Evolutionary conservation across 1,284 basidiomycete species (phyloP).

Genomic region (Austroboletus niveus): DNA sequence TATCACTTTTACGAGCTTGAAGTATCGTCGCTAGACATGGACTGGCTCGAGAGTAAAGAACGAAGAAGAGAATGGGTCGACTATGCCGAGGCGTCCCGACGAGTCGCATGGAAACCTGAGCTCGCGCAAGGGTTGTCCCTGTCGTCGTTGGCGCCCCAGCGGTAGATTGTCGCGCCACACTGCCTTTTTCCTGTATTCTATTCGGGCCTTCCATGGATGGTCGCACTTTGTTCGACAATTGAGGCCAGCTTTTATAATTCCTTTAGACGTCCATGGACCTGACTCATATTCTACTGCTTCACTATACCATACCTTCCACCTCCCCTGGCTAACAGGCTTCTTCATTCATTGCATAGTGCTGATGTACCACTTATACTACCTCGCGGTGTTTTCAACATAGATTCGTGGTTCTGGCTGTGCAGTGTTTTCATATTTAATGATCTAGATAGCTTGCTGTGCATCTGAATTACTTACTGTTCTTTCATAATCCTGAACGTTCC

Average conservation of each 20-base stretch:
- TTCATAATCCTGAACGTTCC: constrained; percentile 6
- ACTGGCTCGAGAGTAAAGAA: constrained; percentile 77
- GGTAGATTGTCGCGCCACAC: constrained; percentile 27
- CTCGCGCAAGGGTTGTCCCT: constrained; percentile 68
- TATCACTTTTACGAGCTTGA: constrained; percentile 88
- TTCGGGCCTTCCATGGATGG: constrained; percentile 7
- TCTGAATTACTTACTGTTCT: constrained; percentile 14
- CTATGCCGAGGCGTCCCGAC: constrained; percentile 68
- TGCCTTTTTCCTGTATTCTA: constrained; percentile 4
- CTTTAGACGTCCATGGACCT: constrained; percentile 23
- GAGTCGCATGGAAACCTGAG: constrained; percentile 78
- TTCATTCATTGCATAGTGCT: constrained; percentile 29
- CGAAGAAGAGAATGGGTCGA: constrained; percentile 81
- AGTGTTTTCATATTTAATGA: constrained; percentile 20
- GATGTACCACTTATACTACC: constrained; percentile 30
- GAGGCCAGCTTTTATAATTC: constrained; percentile 16
- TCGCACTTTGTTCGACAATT: constrained; percentile 12
- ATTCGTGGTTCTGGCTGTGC: constrained; percentile 22
- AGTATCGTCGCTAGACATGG: constrained; percentile 65
- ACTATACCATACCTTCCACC: constrained; percentile 29
- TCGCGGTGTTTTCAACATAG: constrained; percentile 26
- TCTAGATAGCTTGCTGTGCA: constrained; percentile 24
- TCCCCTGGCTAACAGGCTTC: constrained; percentile 8
- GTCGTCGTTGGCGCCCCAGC: constrained; percentile 59
- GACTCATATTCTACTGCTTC: constrained; percentile 27